phyloP scores from a whole-genome alignment of 2,329 filamentous ascomycete species.

The Monascus ruber region DNA sequence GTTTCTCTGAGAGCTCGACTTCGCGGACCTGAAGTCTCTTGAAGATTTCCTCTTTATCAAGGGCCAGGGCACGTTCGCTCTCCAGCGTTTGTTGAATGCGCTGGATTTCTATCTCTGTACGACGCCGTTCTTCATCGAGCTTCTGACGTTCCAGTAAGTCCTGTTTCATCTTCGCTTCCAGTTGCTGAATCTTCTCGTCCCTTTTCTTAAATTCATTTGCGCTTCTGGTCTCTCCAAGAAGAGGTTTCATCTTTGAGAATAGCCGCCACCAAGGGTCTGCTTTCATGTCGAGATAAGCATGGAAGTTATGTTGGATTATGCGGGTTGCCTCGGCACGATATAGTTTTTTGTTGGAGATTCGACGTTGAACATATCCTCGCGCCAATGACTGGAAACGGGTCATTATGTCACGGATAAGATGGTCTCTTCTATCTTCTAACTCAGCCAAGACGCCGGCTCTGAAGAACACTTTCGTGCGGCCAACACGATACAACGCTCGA shows the following conservation, averaged over 20 bases:
- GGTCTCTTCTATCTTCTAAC: conserved; percentile 87
- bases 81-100: conserved; percentile 89
- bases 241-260: conserved; percentile 85
- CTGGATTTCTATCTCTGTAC: conserved; percentile 75
- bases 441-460: conserved; percentile 90
- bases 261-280: conserved; percentile 97
- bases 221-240: conserved; percentile 83
- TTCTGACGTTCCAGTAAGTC: conserved; percentile 65
- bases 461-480: conserved; percentile 96
- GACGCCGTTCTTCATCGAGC: conserved; percentile 81
- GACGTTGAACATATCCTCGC: conserved; percentile 76
- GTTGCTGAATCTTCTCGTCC: conserved; percentile 80
- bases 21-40: conserved; percentile 90
- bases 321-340: conserved; percentile 90
- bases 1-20: conserved; percentile 80
- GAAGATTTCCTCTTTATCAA: conserved; percentile 99
- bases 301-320: conserved; percentile 90
- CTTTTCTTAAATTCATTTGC: conserved; percentile 89
- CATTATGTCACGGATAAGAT: conserved; percentile 89
- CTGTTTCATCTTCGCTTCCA: conserved; percentile 71
- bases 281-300: conserved; percentile 79
- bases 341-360: conserved; percentile 81
- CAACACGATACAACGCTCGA: conserved; percentile 77
- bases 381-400: conserved; percentile 84
- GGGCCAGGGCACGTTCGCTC: conserved; percentile 83